Evolutionary conservation across 345 rosid species (phyloP).

Genomic region (Salix koriyanagi): DNA sequence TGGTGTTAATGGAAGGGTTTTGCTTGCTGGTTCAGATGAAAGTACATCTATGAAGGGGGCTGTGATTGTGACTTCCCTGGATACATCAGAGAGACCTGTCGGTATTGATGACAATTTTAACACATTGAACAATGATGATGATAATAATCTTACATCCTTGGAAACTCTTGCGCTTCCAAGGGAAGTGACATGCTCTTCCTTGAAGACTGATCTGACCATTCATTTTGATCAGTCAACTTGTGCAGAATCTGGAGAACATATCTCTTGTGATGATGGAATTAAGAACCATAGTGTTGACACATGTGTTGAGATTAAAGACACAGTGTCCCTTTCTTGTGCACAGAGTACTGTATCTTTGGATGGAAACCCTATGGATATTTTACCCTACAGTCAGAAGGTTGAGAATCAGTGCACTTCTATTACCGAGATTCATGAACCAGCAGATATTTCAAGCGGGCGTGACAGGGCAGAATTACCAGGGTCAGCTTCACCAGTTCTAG

Average conservation of each 20-base stretch:
- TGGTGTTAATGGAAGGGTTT: conserved; percentile 25
- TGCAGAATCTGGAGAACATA: conserved; percentile 24
- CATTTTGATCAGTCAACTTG: conserved; percentile 31
- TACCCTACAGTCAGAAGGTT: conserved; percentile 17
- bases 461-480: conserved; percentile 16
- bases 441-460: conserved; percentile 31
- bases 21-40: conserved; percentile 36
- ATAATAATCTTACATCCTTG: conserved; percentile 22
- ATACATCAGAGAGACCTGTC: conserved; percentile 19
- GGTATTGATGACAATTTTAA: conserved; percentile 19
- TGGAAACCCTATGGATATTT: conserved; percentile 19
- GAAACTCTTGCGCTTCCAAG: conserved; percentile 16
- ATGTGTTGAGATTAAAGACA: conserved; percentile 27
- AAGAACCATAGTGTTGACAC: conserved; percentile 29
- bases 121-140: conserved; percentile 25
- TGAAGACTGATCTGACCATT: conserved; percentile 25
- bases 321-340: conserved; percentile 24
- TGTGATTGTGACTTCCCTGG: conserved; percentile 17
- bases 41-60: conserved; percentile 25
- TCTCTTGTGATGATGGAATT: conserved; percentile 24
- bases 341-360: conserved; percentile 21
- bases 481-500: conserved; percentile 33
- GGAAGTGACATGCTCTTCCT: conserved; percentile 25
- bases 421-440: conserved; percentile 29
- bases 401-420: conserved; percentile 24